phyloP scores from a whole-genome alignment of 1,139 yeast species.

The Lodderomyces margitis region DNA sequence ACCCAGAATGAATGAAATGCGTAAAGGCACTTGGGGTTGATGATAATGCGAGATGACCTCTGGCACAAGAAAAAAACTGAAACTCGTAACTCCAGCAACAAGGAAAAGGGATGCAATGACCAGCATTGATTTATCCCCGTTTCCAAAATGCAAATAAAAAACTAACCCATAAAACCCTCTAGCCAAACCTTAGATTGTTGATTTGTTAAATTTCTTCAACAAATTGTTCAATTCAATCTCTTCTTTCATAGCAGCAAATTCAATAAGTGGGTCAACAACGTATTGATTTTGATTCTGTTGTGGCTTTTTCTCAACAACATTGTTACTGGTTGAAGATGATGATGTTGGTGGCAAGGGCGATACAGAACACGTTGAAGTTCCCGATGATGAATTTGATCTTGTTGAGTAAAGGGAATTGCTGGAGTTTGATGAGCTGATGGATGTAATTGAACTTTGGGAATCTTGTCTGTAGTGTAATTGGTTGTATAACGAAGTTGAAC shows the following conservation, averaged over 20 bases:
- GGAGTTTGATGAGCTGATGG: constrained; percentile 22
- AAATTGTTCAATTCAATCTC: constrained; percentile 39
- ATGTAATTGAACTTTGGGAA: constrained; percentile 24
- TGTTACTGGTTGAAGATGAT: not conserved
- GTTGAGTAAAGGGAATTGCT: constrained; percentile 17
- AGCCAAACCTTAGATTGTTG: not conserved
- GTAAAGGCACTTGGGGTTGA: not conserved
- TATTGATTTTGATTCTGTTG: constrained; percentile 7
- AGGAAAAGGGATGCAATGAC: not conserved
- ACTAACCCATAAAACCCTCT: not conserved
- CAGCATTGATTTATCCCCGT: not conserved
- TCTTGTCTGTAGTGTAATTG: constrained; percentile 29
- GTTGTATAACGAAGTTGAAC: constrained; percentile 4
- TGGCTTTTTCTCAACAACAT: constrained; percentile 7
- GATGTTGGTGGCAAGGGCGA: not conserved
- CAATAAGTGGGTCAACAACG: constrained; percentile 40
- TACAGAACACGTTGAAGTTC: constrained; percentile 1
- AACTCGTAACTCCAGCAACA: not conserved
- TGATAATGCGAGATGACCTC: too few species aligned
- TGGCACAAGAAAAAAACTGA: not conserved
- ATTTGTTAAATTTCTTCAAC: constrained; percentile 22
- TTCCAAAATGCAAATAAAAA: not conserved
- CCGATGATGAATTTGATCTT: constrained; percentile 13
- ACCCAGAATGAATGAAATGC: not conserved
- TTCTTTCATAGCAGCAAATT: constrained; percentile 41